phyloP scores from a whole-genome alignment of 2,329 filamentous ascomycete species.

The Botryosphaeria agaves region DNA sequence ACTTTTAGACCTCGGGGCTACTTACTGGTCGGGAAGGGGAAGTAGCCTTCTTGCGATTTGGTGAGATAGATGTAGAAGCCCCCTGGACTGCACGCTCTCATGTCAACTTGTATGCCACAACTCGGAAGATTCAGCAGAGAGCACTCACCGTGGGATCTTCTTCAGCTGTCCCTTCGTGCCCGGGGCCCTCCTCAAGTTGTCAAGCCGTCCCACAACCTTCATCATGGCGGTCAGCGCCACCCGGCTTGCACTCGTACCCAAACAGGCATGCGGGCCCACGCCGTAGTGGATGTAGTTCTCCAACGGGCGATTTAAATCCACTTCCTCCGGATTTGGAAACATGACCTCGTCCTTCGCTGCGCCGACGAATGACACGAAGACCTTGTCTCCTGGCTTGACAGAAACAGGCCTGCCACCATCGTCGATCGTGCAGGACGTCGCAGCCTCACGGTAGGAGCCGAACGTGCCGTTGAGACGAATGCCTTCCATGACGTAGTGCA shows the following conservation, averaged over 20 bases:
- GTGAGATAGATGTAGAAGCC: slow-evolving; percentile 45
- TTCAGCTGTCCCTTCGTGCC: slow-evolving; percentile 52
- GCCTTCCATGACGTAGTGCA: slow-evolving; percentile 56
- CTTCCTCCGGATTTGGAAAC: slow-evolving; percentile 44
- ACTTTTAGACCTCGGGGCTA: background rate
- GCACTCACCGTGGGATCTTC: slow-evolving; percentile 32
- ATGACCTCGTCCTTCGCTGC: slow-evolving; percentile 27
- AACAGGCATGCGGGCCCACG: slow-evolving; percentile 42
- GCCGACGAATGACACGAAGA: slow-evolving; percentile 46
- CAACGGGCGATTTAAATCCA: slow-evolving; percentile 46
- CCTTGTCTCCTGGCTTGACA: slow-evolving; percentile 38
- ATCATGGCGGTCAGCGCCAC: slow-evolving; percentile 51
- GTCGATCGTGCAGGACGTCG: slow-evolving; percentile 29
- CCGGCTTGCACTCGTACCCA: slow-evolving; percentile 43
- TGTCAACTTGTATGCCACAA: slow-evolving; percentile 1
- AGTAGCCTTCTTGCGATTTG: slow-evolving; percentile 44
- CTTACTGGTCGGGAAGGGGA: slow-evolving; percentile 27
- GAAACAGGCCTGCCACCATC: slow-evolving; percentile 31
- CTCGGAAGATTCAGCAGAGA: background rate
- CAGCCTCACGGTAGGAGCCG: slow-evolving; percentile 40
- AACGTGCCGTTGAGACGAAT: slow-evolving; percentile 49
- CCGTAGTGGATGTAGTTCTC: slow-evolving; percentile 49
- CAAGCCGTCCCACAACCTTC: slow-evolving; percentile 42
- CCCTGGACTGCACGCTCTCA: slow-evolving; percentile 16
- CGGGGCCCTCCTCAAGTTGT: slow-evolving; percentile 41